Evolutionary conservation across 2,329 filamentous ascomycete genomes (phyloP), one percentile per base, ranked within the genome.

Genomic region (Aspergillus hortae): DNA sequence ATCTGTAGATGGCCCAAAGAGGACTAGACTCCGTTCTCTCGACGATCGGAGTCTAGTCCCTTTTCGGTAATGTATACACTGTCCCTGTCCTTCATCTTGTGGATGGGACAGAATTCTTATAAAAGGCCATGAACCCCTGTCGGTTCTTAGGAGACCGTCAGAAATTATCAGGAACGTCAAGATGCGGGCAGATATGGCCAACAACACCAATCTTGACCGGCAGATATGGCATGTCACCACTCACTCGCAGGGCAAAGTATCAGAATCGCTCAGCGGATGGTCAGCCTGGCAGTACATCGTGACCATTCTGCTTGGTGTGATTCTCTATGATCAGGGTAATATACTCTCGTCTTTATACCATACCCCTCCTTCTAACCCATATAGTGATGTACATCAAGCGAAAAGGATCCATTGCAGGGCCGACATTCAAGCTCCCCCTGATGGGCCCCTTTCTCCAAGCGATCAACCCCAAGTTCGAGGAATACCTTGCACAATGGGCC

Each of bases 361-460:
- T 30, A 6, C 46, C 41, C 7, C 27, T 17, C 30, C 12, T 19
- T 49, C 59, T 50, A 58, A 19, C 2, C 7, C 3, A 10, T 36
- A 11, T 38, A 90, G 87, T 86, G 58, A 83, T 79, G 70, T 90
- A 90, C 67, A 75, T 88, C 56, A 73, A 77, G 62, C 81, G 82
- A 57, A 90, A 90, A 68, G 87, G 87, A 46, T 79, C 80, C 17
- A 90, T 90, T 60, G 84, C 77, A 38, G 87, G 87, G 19, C 87
- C 87, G 12, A 54, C 77, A n/a, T 85, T 80, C 76, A 90, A 90
- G 70, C 76, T 84, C 46, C 87, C 87, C 30, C 88, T 90, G 63
- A 88, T 95, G 66, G 91, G 91, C 4, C 91, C 91, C 6, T 96
- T 96, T 69, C 78, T 95, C 49, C 79, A 95, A 67, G 92, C 89